Evolutionary conservation across 2,329 filamentous ascomycete species (phyloP), one percentile per base, ranked within the genome.

Genomic region (Fusarium anguioides): DNA sequence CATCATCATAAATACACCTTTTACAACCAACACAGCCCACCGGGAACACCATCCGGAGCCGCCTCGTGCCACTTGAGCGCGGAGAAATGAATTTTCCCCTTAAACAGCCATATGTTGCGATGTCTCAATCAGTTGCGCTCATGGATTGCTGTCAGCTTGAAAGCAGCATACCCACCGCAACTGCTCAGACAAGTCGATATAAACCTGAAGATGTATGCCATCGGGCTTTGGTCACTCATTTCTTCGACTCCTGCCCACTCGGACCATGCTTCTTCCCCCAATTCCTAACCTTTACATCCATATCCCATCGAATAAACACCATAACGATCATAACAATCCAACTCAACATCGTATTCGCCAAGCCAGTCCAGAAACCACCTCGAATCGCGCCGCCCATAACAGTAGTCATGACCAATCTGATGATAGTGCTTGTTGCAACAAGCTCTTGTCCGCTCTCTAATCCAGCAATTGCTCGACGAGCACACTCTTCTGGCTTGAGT

Each of bases 321-420:
- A 68, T 68, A 1, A 68, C 64, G 14, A 68, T 23, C 64, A 68
- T 61, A 4, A 68, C 64, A 29, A 66, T n/a, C 64, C 64, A 68
- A 1, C 54, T 45, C 8, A 68, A 23, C 18, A 68, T 23, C 0
- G 64, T 68, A 15, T 68, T 68, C 4, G n/a, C 17, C 26, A 68
- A 15, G 1, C 64, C 64, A 0, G 54, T 47, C 45, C 46, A 52
- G 1, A 64, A 68, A 0, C 64, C 64, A 11, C 64, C 64, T 21
- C 64, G 56, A 3, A 68, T 57, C 2, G 64, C 60, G 9, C 64
- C 64, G 0, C 64, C 64, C 64, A 68, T 66, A 0, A 68, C 64
- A 29, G 37, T 68, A 8, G 64, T 68, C 64, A 68, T 68, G 4
- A 68, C 64, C 0, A 68, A 29, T 5, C 64, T 52, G 4, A 68